Evolutionary conservation across 106 monocot genomes (phyloP).

Genomic region (Allium fistulosum): DNA sequence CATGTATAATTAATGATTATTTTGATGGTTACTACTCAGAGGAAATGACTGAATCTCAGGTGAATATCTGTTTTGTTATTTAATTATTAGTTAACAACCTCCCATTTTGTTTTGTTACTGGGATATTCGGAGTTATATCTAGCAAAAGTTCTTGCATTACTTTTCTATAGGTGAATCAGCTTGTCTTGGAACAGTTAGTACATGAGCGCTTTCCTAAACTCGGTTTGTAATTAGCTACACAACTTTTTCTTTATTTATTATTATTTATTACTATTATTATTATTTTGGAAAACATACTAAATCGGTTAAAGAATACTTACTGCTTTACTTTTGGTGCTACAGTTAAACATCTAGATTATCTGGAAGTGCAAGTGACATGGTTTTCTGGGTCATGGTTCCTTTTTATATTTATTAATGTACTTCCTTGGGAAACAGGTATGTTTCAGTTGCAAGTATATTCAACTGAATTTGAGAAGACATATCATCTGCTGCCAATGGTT

Average conservation of each 20-base stretch:
- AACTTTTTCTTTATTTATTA: neutral
- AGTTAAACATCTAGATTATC: too few relatives aligned
- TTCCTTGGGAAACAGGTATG: constrained; percentile 99
- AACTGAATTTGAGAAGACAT: neutral
- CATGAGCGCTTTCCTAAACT: constrained; percentile 89
- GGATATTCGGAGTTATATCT: neutral
- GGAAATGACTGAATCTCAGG: too few relatives aligned
- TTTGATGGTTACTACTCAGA: constrained; percentile 94
- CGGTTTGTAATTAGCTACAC: constrained; percentile 42
- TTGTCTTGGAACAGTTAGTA: too few relatives aligned
- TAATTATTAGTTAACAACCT: neutral
- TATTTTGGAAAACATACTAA: neutral
- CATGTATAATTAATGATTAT: constrained; percentile 82
- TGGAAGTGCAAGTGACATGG: constrained; percentile 97
- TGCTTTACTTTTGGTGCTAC: constrained; percentile 11
- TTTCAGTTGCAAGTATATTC: constrained; percentile 11
- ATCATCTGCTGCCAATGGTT: too few relatives aligned
- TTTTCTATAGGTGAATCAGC: constrained; percentile 81
- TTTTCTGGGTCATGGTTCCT: constrained; percentile 98
- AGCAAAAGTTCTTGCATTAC: neutral
- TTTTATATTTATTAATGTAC: constrained; percentile 95
- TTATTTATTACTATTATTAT: neutral
- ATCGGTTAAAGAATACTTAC: neutral
- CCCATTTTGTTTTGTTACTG: neutral
- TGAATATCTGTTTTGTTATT: constrained; percentile 15